Percentiles rank a stretch among this genome's conserved stretches.
These are phyloP conservation scores for Diaporthe sp. DNA, from an alignment of 2,329 filamentous ascomycete species.

Conservation along the genomic window DNA sequence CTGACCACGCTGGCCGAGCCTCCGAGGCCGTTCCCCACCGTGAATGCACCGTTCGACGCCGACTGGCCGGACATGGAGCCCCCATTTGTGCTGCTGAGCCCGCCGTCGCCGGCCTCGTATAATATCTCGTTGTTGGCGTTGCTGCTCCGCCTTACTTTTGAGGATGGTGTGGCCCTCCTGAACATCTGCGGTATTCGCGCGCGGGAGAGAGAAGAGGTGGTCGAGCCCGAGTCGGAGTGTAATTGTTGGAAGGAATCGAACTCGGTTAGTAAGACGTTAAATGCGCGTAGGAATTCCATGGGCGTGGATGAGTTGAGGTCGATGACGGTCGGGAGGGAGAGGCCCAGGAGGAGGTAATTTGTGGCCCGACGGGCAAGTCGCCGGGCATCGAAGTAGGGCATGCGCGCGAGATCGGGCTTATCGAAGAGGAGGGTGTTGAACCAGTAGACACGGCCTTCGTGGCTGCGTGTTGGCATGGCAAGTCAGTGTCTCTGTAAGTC, in stretches of 20 bases:
- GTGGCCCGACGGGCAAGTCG: constrained; percentile 92
- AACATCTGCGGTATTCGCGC: constrained; percentile 89
- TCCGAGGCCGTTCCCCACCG: constrained; percentile 49
- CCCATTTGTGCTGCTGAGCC: constrained; percentile 41
- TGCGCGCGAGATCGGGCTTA: constrained; percentile 81
- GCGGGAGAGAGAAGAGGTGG: constrained; percentile 78
- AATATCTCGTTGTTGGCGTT: constrained; percentile 57
- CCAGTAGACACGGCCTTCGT: constrained; percentile 96
- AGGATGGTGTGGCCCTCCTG: constrained; percentile 71
- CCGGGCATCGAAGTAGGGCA: constrained; percentile 87
- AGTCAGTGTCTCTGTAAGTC: constrained; percentile 1
- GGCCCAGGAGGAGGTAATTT: constrained; percentile 92
- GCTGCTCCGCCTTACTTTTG: constrained; percentile 70
- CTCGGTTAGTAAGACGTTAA: constrained; percentile 88
- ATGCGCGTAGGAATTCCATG: constrained; percentile 86
- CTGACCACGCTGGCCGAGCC: constrained; percentile 64
- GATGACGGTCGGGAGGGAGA: constrained; percentile 90
- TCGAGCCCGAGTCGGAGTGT: constrained; percentile 82
- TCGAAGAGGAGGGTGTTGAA: constrained; percentile 97
- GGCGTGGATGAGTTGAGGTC: constrained; percentile 87
- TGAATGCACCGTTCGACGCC: constrained; percentile 31
- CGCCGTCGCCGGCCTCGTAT: constrained; percentile 45
- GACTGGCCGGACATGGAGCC: constrained; percentile 33
- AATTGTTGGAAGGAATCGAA: constrained; percentile 95
- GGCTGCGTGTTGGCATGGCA: constrained; percentile 66